Conservation (phyloP, 495 filamentous ascomycete genomes). For the Glonium stellatum region DNA sequence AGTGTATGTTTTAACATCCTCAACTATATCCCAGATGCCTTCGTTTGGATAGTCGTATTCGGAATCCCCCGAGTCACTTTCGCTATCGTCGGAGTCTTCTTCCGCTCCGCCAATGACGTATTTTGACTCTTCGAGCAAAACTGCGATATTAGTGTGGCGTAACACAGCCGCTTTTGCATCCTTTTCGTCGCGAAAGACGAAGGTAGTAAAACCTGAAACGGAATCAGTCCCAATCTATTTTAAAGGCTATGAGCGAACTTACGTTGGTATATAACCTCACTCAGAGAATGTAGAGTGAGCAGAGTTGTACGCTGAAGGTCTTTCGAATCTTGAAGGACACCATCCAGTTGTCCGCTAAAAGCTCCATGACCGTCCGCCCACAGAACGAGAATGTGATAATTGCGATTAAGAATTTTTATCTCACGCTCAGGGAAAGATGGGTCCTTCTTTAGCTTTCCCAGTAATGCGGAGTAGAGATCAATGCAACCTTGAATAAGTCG, state of each 20-base stretch:
- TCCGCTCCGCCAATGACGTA: constrained; percentile 1
- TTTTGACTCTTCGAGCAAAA: constrained; percentile 7
- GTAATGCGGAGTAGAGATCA: constrained; percentile 1
- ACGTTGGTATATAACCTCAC: constrained; percentile 4
- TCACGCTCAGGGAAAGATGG: background rate
- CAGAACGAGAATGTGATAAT: constrained; percentile 4
- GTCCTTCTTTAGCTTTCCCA: background rate
- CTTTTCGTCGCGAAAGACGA: background rate
- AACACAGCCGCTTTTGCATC: background rate
- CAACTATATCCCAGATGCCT: background rate
- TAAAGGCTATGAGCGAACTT: background rate
- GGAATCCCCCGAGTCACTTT: background rate
- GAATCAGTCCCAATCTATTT: background rate
- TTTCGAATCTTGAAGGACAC: constrained; percentile 5
- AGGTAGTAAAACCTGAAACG: constrained; percentile 3
- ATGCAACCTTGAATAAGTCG: constrained; percentile 3
- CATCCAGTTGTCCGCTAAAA: constrained; percentile 6
- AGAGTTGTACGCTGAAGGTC: constrained; percentile 2
- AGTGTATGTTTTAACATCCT: constrained; percentile 9
- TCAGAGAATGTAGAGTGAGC: constrained; percentile 5
- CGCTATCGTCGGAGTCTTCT: background rate
- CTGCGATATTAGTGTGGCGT: background rate
- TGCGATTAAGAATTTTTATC: constrained; percentile 1
- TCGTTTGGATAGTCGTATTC: background rate
- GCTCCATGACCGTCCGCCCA: constrained; percentile 14